Conservation (phyloP, 1,284 basidiomycete species). For the Tetrapyrgos nigripes region DNA sequence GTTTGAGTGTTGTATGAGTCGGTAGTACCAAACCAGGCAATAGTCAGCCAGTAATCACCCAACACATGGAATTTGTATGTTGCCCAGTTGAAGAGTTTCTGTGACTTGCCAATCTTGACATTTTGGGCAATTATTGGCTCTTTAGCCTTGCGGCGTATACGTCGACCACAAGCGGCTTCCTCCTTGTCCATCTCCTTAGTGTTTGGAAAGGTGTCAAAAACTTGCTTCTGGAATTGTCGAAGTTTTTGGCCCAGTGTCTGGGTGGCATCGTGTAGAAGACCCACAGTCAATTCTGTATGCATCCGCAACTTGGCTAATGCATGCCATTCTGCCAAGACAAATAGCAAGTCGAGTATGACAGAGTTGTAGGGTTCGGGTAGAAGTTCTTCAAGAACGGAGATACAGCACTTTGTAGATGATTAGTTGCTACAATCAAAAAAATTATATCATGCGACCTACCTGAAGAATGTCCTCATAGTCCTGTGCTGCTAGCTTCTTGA, state of each 20-base stretch:
- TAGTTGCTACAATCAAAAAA: background rate
- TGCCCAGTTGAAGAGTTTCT: conserved; percentile 27
- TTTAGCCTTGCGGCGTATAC: conserved; percentile 2
- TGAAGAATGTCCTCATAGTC: conserved; percentile 35
- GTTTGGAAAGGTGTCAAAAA: conserved; percentile 21
- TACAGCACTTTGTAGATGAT: background rate
- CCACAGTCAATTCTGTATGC: conserved; percentile 33
- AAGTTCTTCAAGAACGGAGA: conserved; percentile 31
- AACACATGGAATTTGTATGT: conserved; percentile 27
- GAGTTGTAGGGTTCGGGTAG: conserved; percentile 16
- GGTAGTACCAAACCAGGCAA: conserved; percentile 15
- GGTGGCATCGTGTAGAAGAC: conserved; percentile 26
- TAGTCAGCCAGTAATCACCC: conserved; percentile 7
- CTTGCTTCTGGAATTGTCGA: conserved; percentile 30
- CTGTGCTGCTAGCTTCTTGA: conserved; percentile 28
- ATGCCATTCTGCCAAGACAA: conserved; percentile 11
- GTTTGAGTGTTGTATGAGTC: conserved; percentile 8
- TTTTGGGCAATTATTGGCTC: conserved; percentile 26
- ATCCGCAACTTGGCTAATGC: conserved; percentile 20
- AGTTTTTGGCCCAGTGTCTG: conserved; percentile 27
- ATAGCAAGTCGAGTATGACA: conserved; percentile 28
- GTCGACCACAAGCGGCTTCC: conserved; percentile 25
- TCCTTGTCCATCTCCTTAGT: conserved; percentile 36
- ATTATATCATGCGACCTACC: conserved; percentile 13
- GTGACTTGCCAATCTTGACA: conserved; percentile 21